A percentile compares a stretch with the other conserved stretches of the same genome.
phyloP scores from a whole-genome alignment of 768 basidiomycete species.

The Russula sp. region DNA sequence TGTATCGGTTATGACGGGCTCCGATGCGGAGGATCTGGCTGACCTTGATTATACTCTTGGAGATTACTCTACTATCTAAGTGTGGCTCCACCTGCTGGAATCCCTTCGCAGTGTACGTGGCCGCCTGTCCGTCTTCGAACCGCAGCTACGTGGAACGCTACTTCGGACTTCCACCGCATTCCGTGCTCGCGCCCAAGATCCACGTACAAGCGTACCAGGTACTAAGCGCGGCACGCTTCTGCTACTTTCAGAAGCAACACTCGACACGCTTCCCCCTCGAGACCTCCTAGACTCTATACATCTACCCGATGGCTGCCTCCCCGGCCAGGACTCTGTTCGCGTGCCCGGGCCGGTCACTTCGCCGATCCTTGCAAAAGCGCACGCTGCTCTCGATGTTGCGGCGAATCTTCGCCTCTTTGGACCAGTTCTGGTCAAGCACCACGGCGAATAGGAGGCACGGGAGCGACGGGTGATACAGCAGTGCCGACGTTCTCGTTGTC shows the following conservation, averaged over 20 bases:
- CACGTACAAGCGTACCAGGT: too few species aligned
- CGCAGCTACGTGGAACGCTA: too few species aligned
- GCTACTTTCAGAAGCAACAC: too few species aligned
- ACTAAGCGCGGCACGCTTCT: too few species aligned
- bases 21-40: slow-evolving; percentile 51
- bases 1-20: slow-evolving; percentile 31
- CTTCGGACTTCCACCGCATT: too few species aligned
- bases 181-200: too few species aligned
- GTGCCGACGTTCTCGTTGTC: slow-evolving; percentile 92
- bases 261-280: too few species aligned
- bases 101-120: slow-evolving; percentile 46
- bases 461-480: slow-evolving; percentile 43
- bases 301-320: slow-evolving; percentile 32
- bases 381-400: slow-evolving; percentile 52
- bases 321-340: slow-evolving; percentile 25
- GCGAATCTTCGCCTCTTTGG: slow-evolving; percentile 68
- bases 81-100: slow-evolving; percentile 76
- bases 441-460: slow-evolving; percentile 36
- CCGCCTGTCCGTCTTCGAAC: too few species aligned
- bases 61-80: too few species aligned
- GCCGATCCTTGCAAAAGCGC: slow-evolving; percentile 49
- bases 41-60: slow-evolving; percentile 76
- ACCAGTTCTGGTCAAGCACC: slow-evolving; percentile 45
- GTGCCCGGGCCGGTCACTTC: slow-evolving; percentile 27
- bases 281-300: slow-evolving; percentile 52